Evolutionary conservation across 75 land plant genomes (phyloP), one percentile per base, ranked within the genome.

Genomic region (Larix kaempferi): DNA sequence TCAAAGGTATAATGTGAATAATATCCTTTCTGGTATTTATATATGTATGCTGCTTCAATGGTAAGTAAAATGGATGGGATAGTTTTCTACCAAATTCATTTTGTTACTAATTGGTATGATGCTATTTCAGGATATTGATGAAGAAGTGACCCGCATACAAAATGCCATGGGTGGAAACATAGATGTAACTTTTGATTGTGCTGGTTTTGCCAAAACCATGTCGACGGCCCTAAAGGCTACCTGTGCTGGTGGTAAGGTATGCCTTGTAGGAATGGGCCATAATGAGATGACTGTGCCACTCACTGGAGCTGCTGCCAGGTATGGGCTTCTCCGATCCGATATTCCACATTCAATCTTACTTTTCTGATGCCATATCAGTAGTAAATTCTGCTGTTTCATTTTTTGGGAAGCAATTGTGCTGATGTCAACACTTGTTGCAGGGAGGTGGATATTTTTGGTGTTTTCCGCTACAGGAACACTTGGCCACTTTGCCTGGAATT

Each of bases 401-500:
- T 49, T 49, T 49, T 8, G 54, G 54, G 10, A 49, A 49, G 54
- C 54, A 49, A 10, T 49, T 49, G 54, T 49, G 54, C 54, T 49
- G 8, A 49, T 8, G 54, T 49, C 54, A 1, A 49, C 11, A 8
- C 54, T 49, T 8, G 11, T 8, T 14, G 59, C 84, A 92, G 98
- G 84, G 98, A 95, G 75, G 96, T 95, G 11, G 98, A 93, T 74
- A 79, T 95, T 22, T 41, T 96, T 57, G 99, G 99, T 0, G 75
- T 92, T 2, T 91, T 91, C 69, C 85, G 99, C 13, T 96, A 96
- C 83, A 90, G 90, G 83, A 90, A 96, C 81, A 96, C 99, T 17
- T 96, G 96, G 88, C 99, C 98, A 15, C 76, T 94, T 22, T 96
- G 99, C 81, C 27, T 96, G 16, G 94, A 94, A 59, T 86, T 96